These are phyloP conservation scores for Erythrophleum ivorense DNA, from an alignment of 331 rosid genomes.

Conservation along the genomic window DNA sequence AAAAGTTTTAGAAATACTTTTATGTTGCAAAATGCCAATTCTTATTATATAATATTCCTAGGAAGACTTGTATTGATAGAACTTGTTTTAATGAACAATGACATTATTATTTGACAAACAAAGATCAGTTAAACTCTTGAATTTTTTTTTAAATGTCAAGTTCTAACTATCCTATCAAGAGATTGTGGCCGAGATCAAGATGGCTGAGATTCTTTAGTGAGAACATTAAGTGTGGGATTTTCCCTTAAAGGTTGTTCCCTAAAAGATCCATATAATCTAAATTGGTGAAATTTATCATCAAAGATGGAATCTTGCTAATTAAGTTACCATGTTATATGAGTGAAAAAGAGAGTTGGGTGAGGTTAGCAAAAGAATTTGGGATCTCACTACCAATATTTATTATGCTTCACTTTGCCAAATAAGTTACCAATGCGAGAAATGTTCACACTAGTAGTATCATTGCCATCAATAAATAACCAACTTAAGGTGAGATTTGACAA, in stretches of 20 bases:
- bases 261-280: background rate
- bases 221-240: constrained; percentile 33
- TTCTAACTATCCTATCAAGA: constrained; percentile 36
- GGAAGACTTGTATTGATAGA: too few species aligned
- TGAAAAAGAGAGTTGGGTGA: background rate
- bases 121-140: too few species aligned
- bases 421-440: background rate
- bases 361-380: background rate
- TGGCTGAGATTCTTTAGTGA: background rate
- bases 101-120: too few species aligned
- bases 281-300: background rate
- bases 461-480: too few species aligned
- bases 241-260: constrained; percentile 22
- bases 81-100: too few species aligned
- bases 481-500: background rate
- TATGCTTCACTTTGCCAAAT: background rate
- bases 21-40: too few species aligned
- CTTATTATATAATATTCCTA: too few species aligned
- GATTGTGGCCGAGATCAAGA: background rate
- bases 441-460: background rate
- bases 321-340: background rate
- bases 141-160: too few species aligned
- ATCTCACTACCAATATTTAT: background rate
- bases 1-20: too few species aligned
- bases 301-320: background rate